phyloP scores from a whole-genome alignment of 2,329 filamentous ascomycete species.

The Fusarium pilosicola region DNA sequence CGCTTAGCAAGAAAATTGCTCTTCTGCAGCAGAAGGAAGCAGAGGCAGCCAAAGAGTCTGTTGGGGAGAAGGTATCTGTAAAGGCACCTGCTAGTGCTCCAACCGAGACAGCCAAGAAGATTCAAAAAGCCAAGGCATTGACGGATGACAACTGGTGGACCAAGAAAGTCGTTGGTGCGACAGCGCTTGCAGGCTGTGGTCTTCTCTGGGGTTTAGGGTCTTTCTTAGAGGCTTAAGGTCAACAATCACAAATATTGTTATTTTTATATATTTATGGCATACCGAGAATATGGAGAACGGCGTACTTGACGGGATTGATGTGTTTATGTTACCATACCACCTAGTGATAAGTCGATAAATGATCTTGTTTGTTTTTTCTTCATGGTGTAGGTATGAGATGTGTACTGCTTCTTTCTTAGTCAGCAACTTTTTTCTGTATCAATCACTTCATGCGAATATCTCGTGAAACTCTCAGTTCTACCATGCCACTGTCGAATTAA shows the following conservation, averaged over 20 bases:
- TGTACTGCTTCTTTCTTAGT: conserved; percentile 33
- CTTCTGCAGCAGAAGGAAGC: conserved; percentile 61
- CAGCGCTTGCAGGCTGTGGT: conserved; percentile 69
- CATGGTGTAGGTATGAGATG: not conserved
- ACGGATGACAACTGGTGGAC: conserved; percentile 74
- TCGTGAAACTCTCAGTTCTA: not conserved
- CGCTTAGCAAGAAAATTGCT: conserved; percentile 76
- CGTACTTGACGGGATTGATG: conserved; percentile 1
- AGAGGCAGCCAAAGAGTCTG: conserved; percentile 51
- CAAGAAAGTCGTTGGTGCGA: conserved; percentile 71
- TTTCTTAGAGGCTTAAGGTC: conserved; percentile 54
- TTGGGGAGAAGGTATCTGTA: conserved; percentile 35
- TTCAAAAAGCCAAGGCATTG: conserved; percentile 64
- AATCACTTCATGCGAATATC: conserved; percentile 25
- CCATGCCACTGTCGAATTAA: not conserved
- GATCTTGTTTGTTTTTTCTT: not conserved
- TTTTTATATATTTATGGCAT: not conserved
- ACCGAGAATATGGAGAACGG: conserved; percentile 12
- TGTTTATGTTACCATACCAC: not conserved
- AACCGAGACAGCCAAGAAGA: conserved; percentile 44
- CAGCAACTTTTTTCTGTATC: conserved; percentile 33
- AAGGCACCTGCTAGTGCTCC: conserved; percentile 45
- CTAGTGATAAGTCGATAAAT: not conserved
- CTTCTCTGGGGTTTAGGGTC: conserved; percentile 68
- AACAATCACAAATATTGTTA: not conserved